phyloP scores from a whole-genome alignment of 2,329 filamentous ascomycete genomes.

The Drechslerella dactyloides region DNA sequence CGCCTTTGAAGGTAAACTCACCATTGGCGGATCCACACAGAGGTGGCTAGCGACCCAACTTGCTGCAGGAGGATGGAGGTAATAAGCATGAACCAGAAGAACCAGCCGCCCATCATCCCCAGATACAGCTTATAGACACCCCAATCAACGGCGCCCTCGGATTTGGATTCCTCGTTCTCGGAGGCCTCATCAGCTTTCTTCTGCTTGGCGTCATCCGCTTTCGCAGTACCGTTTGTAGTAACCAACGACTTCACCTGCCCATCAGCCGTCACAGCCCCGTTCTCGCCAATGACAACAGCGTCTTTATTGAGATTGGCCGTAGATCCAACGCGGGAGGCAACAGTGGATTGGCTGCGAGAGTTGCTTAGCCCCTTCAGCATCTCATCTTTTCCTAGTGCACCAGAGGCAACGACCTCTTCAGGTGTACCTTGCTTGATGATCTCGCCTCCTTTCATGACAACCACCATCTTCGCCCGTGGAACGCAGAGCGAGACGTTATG shows the following conservation, averaged over 20 bases:
- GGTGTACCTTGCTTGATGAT: conserved; percentile 77
- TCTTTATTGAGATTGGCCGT: conserved; percentile 31
- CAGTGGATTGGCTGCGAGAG: conserved; percentile 72
- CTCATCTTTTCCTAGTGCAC: conserved; percentile 80
- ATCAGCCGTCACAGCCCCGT: conserved; percentile 24
- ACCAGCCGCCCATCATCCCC: conserved; percentile 90
- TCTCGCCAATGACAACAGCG: conserved; percentile 5
- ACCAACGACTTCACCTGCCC: conserved; percentile 34
- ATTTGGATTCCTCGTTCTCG: conserved; percentile 74
- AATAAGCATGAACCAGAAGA: conserved; percentile 83
- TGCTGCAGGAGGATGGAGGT: conserved; percentile 82
- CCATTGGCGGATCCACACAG: conserved; percentile 94
- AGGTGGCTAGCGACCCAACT: conserved; percentile 82
- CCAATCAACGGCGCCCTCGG: conserved; percentile 85
- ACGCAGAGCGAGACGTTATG: conserved; percentile 92
- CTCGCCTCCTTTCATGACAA: conserved; percentile 86
- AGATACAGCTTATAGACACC: conserved; percentile 86
- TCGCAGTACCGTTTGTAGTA: conserved; percentile 54
- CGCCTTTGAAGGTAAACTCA: conserved; percentile 60
- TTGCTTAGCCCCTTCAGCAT: conserved; percentile 62
- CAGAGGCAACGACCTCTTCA: conserved; percentile 80
- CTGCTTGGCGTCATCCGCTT: conserved; percentile 61
- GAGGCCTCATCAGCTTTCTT: conserved; percentile 59
- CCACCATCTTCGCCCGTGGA: conserved; percentile 78
- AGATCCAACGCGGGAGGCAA: conserved; percentile 68